Conservation (phyloP, 495 filamentous ascomycete species). For the Talaromyces thailandensis region DNA sequence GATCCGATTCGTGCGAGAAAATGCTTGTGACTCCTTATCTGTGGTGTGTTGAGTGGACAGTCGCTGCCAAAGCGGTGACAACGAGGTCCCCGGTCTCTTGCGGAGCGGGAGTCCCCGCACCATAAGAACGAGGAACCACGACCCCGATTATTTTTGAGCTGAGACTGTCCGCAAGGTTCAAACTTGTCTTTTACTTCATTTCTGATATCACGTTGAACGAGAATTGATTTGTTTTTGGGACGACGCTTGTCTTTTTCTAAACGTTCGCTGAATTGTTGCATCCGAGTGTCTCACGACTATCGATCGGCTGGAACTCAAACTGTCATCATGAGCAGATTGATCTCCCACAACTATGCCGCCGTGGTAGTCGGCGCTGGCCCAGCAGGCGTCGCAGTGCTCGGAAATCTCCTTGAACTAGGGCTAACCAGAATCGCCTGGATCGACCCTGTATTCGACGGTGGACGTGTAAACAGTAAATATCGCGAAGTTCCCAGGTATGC, state of each 20-base stretch:
- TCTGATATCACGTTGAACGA: background rate
- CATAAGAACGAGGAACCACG: background rate
- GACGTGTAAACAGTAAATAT: conserved; percentile 43
- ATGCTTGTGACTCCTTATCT: background rate
- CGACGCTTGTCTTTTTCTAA: background rate
- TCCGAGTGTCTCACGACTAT: background rate
- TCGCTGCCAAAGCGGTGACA: background rate
- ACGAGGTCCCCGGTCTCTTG: background rate
- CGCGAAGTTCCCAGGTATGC: conserved; percentile 46
- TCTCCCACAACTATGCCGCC: conserved; percentile 32
- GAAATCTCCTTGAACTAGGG: conserved; percentile 43
- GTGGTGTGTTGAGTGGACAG: background rate
- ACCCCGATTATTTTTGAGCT: background rate
- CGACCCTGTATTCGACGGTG: conserved; percentile 43
- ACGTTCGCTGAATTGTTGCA: background rate
- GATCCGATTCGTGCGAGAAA: background rate
- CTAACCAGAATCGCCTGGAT: conserved; percentile 41
- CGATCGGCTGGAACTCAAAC: background rate
- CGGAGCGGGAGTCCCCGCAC: background rate
- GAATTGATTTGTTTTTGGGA: background rate
- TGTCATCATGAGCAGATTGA: conserved; percentile 1
- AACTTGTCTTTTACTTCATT: background rate
- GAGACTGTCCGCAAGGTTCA: background rate
- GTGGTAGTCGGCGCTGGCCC: conserved; percentile 51
- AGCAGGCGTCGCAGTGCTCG: conserved; percentile 46